Percentiles rank a stretch among this genome's conserved stretches.
These are phyloP conservation scores for Nakazawaea ambrosiae DNA, from an alignment of 805 yeast genomes.

Conservation along the genomic window DNA sequence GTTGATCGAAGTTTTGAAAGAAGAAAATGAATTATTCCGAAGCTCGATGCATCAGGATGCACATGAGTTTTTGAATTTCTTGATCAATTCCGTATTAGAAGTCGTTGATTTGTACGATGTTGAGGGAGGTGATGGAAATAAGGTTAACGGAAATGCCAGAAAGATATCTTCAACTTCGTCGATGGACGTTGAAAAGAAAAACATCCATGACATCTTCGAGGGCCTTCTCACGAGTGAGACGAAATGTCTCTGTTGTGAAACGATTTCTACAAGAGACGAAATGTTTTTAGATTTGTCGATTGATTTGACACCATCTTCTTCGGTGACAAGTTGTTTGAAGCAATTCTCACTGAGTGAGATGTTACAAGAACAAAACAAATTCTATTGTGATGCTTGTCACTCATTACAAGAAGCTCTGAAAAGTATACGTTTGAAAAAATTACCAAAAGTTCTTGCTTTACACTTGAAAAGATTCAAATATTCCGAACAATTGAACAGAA, in stretches of 20 bases:
- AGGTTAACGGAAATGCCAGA: not conserved
- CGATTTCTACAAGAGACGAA: slow-evolving; percentile 74
- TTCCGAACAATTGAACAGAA: slow-evolving; percentile 71
- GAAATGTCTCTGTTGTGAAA: slow-evolving; percentile 85
- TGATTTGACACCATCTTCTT: slow-evolving; percentile 70
- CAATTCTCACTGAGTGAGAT: slow-evolving; percentile 84
- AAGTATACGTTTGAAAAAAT: slow-evolving; percentile 67
- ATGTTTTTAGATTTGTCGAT: slow-evolving; percentile 80
- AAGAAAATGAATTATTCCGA: slow-evolving; percentile 78
- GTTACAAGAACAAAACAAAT: slow-evolving; percentile 81
- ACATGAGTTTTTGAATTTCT: slow-evolving; percentile 87
- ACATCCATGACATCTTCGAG: slow-evolving; percentile 70
- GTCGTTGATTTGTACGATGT: slow-evolving; percentile 32
- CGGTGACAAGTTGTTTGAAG: slow-evolving; percentile 69
- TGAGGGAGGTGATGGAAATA: slow-evolving; percentile 1
- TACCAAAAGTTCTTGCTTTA: slow-evolving; percentile 74
- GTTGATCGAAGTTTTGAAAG: slow-evolving; percentile 68
- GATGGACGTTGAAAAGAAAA: slow-evolving; percentile 25
- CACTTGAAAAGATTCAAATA: slow-evolving; percentile 92
- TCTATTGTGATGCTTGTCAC: slow-evolving; percentile 85
- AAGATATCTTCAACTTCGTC: slow-evolving; percentile 7
- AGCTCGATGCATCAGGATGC: slow-evolving; percentile 98
- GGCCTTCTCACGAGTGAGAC: slow-evolving; percentile 84
- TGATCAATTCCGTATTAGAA: slow-evolving; percentile 63
- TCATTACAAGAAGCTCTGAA: slow-evolving; percentile 93